Evolutionary conservation across 2,329 filamentous ascomycete species (phyloP), one percentile per base, ranked within the genome.

Genomic region (Massarina eburnea): DNA sequence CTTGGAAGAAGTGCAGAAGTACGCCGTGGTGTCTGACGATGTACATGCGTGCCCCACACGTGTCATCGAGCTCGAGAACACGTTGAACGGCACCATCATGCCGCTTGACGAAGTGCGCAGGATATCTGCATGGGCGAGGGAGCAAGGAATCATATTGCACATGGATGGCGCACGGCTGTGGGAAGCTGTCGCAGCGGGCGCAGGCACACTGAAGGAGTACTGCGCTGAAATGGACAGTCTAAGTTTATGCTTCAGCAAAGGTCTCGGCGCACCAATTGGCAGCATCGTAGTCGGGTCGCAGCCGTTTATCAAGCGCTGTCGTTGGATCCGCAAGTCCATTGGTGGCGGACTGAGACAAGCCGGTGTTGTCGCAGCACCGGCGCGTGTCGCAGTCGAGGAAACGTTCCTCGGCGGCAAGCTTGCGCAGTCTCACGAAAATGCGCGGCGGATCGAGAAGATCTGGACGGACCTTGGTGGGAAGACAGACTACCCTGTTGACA

Each of bases 61-160:
- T 35, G 80, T 96, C 40, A 89, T 96, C 55, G 85, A 82, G 51
- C 75, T 96, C 38, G 91, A 96, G 65, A 96, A 95, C 66, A 96
- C 91, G 1, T 79, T 95, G 39, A 82, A 83, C 44, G 91, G 91
- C 19, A 83, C 84, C 59, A 77, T 96, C 35, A 86, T 89, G 78
- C 91, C 91, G 0, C 76, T 95, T 1, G 71, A 73, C 1, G 90
- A 95, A 67, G 79, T 84, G 8, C 77, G 75, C 47, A 77, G 80
- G 34, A 95, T 96, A 59, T 77, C 82, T 0, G 75, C 75, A 1
- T 96, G 88, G 76, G 89, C 65, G 49, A 77, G 62, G 58, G 65
- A 79, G 58, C 75, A 88, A 52, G 76, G 73, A 17, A 83, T 94
- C 48, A 80, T 81, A 48, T 76, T 91, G 61, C 89, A 95, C 67